These are phyloP conservation scores for Astrothelium macrocarpum DNA, from an alignment of 495 filamentous ascomycete genomes.

Conservation along the genomic window DNA sequence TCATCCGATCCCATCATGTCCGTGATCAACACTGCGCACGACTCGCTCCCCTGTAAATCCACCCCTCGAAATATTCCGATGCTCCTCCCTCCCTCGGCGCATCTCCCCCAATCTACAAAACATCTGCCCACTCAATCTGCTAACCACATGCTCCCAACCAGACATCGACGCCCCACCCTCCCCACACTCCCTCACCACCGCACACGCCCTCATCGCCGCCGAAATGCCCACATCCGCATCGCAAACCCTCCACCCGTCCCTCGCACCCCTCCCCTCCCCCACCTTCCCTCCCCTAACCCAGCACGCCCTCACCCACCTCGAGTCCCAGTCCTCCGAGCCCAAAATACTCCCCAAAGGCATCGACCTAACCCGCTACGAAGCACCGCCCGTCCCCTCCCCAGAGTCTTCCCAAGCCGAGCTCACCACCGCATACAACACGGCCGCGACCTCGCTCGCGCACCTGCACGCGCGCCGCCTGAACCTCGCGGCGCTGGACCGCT, in stretches of 20 bases:
- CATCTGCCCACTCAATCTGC: neutral
- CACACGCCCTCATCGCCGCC: conserved; percentile 19
- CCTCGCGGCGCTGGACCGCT: conserved; percentile 62
- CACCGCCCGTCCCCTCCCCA: conserved; percentile 34
- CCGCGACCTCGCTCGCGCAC: conserved; percentile 59
- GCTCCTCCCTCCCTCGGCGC: neutral
- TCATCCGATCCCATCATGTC: conserved; percentile 17
- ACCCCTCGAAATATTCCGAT: too few species aligned
- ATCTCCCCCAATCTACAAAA: neutral
- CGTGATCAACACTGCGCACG: conserved; percentile 12
- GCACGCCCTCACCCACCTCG: conserved; percentile 47
- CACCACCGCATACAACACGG: conserved; percentile 28
- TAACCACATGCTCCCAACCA: neutral
- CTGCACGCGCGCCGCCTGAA: conserved; percentile 56
- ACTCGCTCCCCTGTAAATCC: conserved; percentile 15
- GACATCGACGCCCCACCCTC: conserved; percentile 17
- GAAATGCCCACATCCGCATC: conserved; percentile 12
- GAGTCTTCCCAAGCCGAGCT: conserved; percentile 24
- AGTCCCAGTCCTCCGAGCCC: conserved; percentile 29
- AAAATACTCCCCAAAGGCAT: conserved; percentile 47
- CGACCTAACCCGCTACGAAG: conserved; percentile 76
- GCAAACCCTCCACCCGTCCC: conserved; percentile 23
- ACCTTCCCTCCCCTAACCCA: conserved; percentile 52
- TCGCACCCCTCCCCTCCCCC: conserved; percentile 27
- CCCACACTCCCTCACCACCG: conserved; percentile 13